A percentile compares a stretch with the other conserved stretches of the same genome.
phyloP scores from a whole-genome alignment of 257 asterid genomes.

The Thymus quinquecostatus region DNA sequence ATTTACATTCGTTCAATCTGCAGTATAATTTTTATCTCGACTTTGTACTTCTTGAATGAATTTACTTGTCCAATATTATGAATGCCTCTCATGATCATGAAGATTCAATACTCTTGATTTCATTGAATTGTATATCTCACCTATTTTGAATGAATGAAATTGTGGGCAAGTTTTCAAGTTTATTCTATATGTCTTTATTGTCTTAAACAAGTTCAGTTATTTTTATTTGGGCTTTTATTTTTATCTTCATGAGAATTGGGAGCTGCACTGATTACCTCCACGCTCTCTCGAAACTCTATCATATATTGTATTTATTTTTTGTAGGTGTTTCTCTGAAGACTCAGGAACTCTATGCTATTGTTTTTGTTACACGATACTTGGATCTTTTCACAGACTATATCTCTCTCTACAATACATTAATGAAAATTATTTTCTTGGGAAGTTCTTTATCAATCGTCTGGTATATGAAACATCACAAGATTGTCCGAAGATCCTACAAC shows the following conservation, averaged over 20 bases:
- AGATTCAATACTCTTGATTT: neutral
- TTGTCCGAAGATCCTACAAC: conserved; percentile 85
- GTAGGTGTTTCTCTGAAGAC: conserved; percentile 87
- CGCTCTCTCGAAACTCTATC: conserved; percentile 10
- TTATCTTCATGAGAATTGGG: neutral
- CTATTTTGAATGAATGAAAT: neutral
- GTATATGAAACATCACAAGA: conserved; percentile 83
- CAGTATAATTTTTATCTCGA: neutral
- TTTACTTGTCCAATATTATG: conserved; percentile 1
- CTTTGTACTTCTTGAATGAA: conserved; percentile 2
- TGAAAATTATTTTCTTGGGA: conserved; percentile 85
- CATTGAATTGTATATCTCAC: neutral
- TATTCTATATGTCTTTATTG: neutral
- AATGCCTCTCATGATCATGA: neutral
- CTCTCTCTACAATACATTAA: conserved; percentile 73
- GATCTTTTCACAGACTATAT: conserved; percentile 73
- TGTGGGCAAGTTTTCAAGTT: neutral
- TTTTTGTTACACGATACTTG: conserved; percentile 84
- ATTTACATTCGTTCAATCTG: neutral
- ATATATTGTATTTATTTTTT: conserved; percentile 26
- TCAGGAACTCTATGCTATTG: conserved; percentile 82
- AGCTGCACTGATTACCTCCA: conserved; percentile 1
- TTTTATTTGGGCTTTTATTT: neutral
- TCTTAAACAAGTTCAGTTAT: neutral
- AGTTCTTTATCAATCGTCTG: conserved; percentile 86